Evolutionary conservation across 306 rosid genomes (phyloP).

Genomic region (Hippophae tibetana): DNA sequence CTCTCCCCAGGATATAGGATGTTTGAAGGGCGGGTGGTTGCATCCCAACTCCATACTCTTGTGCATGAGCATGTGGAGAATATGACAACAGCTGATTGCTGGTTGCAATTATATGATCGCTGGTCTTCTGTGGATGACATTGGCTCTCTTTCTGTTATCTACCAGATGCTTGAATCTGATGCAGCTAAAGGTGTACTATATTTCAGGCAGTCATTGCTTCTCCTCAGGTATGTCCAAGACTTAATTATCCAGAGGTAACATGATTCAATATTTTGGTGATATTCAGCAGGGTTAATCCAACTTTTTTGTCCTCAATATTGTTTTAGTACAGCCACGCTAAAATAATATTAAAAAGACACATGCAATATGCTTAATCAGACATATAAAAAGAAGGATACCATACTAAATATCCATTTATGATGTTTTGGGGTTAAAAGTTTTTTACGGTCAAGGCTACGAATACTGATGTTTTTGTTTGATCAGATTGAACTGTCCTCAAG

Average conservation of each 20-base stretch:
- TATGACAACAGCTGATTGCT: slow-evolving; percentile 91
- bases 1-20: slow-evolving; percentile 63
- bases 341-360: too few species aligned
- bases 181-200: slow-evolving; percentile 74
- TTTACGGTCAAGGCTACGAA: slow-evolving; percentile 4
- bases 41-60: slow-evolving; percentile 73
- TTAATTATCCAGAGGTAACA: not conserved
- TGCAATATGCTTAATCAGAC: too few species aligned
- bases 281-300: not conserved
- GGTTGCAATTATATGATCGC: slow-evolving; percentile 77
- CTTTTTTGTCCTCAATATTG: too few species aligned
- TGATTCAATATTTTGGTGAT: slow-evolving; percentile 1
- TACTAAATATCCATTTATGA: not conserved
- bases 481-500: slow-evolving; percentile 85
- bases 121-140: slow-evolving; percentile 94
- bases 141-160: slow-evolving; percentile 82
- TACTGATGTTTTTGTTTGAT: slow-evolving; percentile 21
- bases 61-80: slow-evolving; percentile 78
- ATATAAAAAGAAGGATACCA: too few species aligned
- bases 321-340: too few species aligned
- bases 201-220: slow-evolving; percentile 94
- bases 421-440: not conserved
- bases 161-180: slow-evolving; percentile 93
- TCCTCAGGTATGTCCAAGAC: slow-evolving; percentile 53
- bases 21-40: slow-evolving; percentile 87